Conservation (phyloP, 331 rosid genomes). For the Ulmus americana region DNA sequence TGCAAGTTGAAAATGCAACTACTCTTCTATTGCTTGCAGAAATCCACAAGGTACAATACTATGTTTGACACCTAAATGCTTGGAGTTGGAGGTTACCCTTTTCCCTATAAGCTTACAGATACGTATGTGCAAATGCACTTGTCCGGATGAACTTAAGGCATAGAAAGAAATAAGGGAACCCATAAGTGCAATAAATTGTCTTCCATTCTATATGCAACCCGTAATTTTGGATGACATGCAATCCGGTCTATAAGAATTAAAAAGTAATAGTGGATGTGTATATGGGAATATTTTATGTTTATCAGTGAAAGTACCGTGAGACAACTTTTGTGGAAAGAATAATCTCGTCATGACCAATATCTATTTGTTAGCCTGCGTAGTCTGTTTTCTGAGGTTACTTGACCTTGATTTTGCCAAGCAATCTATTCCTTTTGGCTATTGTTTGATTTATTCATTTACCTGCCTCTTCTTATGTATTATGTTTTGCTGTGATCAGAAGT, state of each 20-base stretch:
- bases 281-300: not conserved
- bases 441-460: not conserved
- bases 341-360: not conserved
- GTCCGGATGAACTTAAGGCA: not conserved
- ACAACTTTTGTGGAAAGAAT: conserved; percentile 9
- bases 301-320: not conserved
- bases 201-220: not conserved
- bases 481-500: conserved; percentile 53
- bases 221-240: not conserved
- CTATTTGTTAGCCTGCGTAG: not conserved
- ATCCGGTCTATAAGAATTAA: not conserved
- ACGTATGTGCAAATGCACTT: not conserved
- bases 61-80: conserved; percentile 6
- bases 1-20: conserved; percentile 85
- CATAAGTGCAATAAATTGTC: not conserved
- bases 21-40: conserved; percentile 96
- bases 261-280: not conserved
- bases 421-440: not conserved
- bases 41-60: conserved; percentile 71
- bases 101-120: not conserved
- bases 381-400: not conserved
- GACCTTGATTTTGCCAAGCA: not conserved
- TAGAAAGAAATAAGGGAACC: not conserved
- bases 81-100: not conserved
- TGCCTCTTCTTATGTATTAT: conserved; percentile 6